These are phyloP conservation scores for Marvania coccoides DNA, from an alignment of 139 green algal genomes.

Conservation along the genomic window DNA sequence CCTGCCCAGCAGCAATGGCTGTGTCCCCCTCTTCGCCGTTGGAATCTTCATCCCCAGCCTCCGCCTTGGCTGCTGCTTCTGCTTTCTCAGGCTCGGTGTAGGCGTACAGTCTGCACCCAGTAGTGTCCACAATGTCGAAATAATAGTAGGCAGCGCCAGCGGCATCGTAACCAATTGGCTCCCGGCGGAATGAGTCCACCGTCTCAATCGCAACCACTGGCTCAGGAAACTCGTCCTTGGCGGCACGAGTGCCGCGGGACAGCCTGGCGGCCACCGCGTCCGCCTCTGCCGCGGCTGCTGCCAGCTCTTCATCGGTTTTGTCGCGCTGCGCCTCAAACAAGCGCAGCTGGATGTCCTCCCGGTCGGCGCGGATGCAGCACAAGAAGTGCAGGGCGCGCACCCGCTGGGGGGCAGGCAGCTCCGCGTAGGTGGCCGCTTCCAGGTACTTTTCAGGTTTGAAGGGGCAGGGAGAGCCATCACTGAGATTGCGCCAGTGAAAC, in stretches of 20 bases:
- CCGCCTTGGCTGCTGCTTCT: not conserved
- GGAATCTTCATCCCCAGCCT: not conserved
- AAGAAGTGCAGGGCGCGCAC: conserved; percentile 29
- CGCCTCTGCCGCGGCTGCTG: not conserved
- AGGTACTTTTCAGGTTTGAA: conserved; percentile 37
- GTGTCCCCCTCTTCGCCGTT: not conserved
- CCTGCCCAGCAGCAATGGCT: too few species aligned
- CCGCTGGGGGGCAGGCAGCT: not conserved
- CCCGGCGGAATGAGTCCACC: conserved; percentile 10
- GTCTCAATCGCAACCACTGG: not conserved
- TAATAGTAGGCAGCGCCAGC: conserved; percentile 7
- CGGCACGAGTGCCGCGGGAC: not conserved
- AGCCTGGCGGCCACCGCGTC: not conserved
- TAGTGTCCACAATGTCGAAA: conserved; percentile 2
- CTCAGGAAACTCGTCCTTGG: too few species aligned
- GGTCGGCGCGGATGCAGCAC: conserved; percentile 21
- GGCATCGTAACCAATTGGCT: conserved; percentile 4
- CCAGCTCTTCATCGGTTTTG: conserved; percentile 5
- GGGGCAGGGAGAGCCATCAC: conserved; percentile 19
- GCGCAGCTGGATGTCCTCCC: conserved; percentile 23
- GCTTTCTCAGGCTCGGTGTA: too few species aligned
- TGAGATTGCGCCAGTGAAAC: conserved; percentile 20
- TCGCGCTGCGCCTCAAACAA: not conserved
- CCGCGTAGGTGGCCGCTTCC: conserved; percentile 17
- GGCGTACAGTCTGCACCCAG: conserved; percentile 13